A percentile compares a stretch with the other conserved stretches of the same genome.
These are phyloP conservation scores for Zarea fungicola DNA, from an alignment of 2,329 filamentous ascomycete species.

Conservation along the genomic window DNA sequence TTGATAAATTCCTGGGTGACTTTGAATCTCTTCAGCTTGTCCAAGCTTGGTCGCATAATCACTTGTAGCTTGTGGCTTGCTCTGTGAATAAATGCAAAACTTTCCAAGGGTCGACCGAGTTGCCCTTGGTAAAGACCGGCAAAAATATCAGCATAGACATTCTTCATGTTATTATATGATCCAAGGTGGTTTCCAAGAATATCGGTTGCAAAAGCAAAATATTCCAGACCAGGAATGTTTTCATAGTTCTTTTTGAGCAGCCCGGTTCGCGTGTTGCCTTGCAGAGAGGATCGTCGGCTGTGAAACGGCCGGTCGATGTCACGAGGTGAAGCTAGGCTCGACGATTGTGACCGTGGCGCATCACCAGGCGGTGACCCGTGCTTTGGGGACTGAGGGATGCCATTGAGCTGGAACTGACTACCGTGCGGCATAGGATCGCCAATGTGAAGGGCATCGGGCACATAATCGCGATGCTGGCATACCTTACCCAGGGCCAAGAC, in stretches of 20 bases:
- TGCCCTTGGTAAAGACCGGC: slow-evolving; percentile 88
- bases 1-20: slow-evolving; percentile 32
- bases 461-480: slow-evolving; percentile 50
- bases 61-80: slow-evolving; percentile 59
- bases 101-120: slow-evolving; percentile 79
- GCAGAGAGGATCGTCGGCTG: slow-evolving; percentile 48
- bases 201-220: slow-evolving; percentile 80
- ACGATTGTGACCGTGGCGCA: slow-evolving; percentile 43
- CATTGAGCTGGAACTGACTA: slow-evolving; percentile 42
- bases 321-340: slow-evolving; percentile 47
- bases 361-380: slow-evolving; percentile 48
- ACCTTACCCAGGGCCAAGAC: slow-evolving; percentile 85
- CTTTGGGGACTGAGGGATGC: slow-evolving; percentile 45
- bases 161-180: slow-evolving; percentile 71
- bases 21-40: slow-evolving; percentile 41
- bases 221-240: slow-evolving; percentile 80
- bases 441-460: slow-evolving; percentile 51
- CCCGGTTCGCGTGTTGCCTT: slow-evolving; percentile 32
- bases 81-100: slow-evolving; percentile 58
- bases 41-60: slow-evolving; percentile 64
- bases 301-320: slow-evolving; percentile 41
- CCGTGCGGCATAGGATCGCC: slow-evolving; percentile 28
- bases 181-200: slow-evolving; percentile 80
- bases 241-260: slow-evolving; percentile 62
- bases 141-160: slow-evolving; percentile 79